These are phyloP conservation scores for Teunomyces barrocoloradensis DNA, from an alignment of 805 yeast genomes.

Conservation along the genomic window DNA sequence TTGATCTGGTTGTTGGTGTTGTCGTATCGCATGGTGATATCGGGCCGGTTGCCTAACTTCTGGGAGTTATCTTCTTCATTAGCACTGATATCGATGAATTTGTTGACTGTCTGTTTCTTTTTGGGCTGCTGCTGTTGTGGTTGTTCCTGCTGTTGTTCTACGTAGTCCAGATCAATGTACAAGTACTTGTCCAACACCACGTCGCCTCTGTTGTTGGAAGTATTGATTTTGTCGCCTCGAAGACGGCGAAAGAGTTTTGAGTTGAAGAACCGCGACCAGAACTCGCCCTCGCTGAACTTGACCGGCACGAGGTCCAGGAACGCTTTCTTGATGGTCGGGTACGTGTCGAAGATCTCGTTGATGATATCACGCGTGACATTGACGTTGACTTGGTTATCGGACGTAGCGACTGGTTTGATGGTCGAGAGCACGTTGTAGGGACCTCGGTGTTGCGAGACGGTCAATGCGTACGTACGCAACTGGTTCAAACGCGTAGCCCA, in stretches of 20 bases:
- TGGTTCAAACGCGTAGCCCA: conserved; percentile 83
- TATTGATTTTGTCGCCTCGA: conserved; percentile 79
- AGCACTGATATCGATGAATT: conserved; percentile 75
- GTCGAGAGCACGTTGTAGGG: conserved; percentile 93
- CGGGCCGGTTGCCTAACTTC: conserved; percentile 76
- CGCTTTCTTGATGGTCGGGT: conserved; percentile 87
- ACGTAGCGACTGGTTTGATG: conserved; percentile 88
- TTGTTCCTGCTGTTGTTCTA: conserved; percentile 35
- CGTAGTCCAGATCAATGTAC: conserved; percentile 59
- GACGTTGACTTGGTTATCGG: conserved; percentile 91
- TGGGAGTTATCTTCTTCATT: conserved; percentile 80
- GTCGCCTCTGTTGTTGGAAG: conserved; percentile 77
- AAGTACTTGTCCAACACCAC: conserved; percentile 80
- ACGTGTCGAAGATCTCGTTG: conserved; percentile 84
- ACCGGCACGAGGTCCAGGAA: conserved; percentile 85
- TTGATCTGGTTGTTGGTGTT: conserved; percentile 25
- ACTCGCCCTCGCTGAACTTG: conserved; percentile 81
- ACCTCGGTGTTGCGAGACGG: conserved; percentile 81
- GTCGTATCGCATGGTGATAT: conserved; percentile 77
- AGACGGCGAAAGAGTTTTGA: conserved; percentile 83
- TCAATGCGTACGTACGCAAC: conserved; percentile 80
- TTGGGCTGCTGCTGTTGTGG: conserved; percentile 26
- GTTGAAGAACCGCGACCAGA: conserved; percentile 94
- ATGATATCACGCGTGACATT: conserved; percentile 89
- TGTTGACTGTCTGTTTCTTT: conserved; percentile 37